A percentile compares a stretch with the other conserved stretches of the same genome.
phyloP scores from a whole-genome alignment of 148 eudicot genomes.

The Amaranthus cruentus region DNA sequence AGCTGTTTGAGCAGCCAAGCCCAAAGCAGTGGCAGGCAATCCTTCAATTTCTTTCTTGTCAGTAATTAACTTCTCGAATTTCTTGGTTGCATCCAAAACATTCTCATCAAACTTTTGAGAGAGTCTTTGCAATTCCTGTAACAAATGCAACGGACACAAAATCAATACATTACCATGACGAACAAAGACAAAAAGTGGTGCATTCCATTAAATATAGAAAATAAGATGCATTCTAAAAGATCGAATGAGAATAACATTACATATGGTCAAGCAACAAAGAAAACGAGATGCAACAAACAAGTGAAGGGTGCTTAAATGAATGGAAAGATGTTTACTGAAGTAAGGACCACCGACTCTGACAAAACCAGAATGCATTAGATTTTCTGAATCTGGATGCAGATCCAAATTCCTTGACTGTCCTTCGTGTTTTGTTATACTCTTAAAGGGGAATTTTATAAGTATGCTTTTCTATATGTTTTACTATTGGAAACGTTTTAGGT shows the following conservation, averaged over 20 bases:
- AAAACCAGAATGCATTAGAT: too few relatives aligned
- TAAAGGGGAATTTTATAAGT: too few relatives aligned
- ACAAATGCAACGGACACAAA: conserved; percentile 5
- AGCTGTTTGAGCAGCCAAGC: conserved; percentile 95
- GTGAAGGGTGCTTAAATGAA: too few relatives aligned
- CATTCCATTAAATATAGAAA: neutral
- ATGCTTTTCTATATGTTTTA: too few relatives aligned
- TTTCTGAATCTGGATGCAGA: too few relatives aligned
- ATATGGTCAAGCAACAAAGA: too few relatives aligned
- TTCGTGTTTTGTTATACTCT: too few relatives aligned
- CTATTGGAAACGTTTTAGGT: too few relatives aligned
- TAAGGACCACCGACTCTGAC: too few relatives aligned
- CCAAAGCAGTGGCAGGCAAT: conserved; percentile 83
- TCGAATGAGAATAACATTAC: neutral
- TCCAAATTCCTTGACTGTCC: too few relatives aligned
- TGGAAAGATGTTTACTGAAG: too few relatives aligned
- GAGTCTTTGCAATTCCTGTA: conserved; percentile 77
- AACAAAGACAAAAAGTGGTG: neutral
- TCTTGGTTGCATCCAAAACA: conserved; percentile 96
- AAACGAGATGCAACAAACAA: too few relatives aligned
- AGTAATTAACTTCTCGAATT: conserved; percentile 75
- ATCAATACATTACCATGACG: conserved; percentile 2
- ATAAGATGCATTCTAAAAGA: neutral
- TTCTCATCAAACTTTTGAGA: conserved; percentile 88
- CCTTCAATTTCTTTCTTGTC: conserved; percentile 92